These are phyloP conservation scores for Dendrostoma leiphaemia DNA, from an alignment of 2,329 filamentous ascomycete genomes.

Conservation along the genomic window DNA sequence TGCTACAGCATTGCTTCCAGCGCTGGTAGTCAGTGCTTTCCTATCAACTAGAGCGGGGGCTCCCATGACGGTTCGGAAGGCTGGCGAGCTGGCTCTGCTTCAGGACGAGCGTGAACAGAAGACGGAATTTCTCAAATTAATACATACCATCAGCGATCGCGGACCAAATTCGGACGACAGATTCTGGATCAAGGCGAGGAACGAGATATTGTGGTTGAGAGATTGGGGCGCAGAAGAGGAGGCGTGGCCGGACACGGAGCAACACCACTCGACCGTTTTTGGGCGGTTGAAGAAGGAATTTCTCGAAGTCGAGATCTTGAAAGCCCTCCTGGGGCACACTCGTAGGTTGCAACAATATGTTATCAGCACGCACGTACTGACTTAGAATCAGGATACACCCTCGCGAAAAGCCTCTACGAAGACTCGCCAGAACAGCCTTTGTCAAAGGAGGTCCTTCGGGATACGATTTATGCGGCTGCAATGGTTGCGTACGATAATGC, in stretches of 20 bases:
- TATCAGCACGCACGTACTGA: conserved; percentile 19
- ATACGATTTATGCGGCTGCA: conserved; percentile 60
- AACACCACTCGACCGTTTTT: conserved; percentile 48
- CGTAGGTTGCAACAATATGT: conserved; percentile 42
- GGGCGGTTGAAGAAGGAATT: conserved; percentile 58
- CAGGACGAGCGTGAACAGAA: conserved; percentile 65
- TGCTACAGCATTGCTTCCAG: conserved; percentile 59
- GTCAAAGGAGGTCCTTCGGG: conserved; percentile 48
- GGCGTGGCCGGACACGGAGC: conserved; percentile 22
- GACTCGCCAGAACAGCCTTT: conserved; percentile 49
- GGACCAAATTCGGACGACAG: conserved; percentile 59
- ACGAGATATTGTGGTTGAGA: conserved; percentile 70
- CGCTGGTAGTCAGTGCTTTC: conserved; percentile 60
- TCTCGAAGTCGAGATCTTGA: conserved; percentile 71
- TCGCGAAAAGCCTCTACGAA: conserved; percentile 63
- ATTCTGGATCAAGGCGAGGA: conserved; percentile 60
- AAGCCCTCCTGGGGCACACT: conserved; percentile 59
- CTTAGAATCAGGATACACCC: conserved; percentile 52
- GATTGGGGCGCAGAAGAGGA: conserved; percentile 62
- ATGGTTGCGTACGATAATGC: conserved; percentile 77
- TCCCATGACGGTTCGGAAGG: conserved; percentile 49
- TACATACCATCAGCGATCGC: conserved; percentile 50
- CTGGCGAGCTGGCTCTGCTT: conserved; percentile 63
- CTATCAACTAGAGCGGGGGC: conserved; percentile 51
- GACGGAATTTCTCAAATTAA: conserved; percentile 54